A percentile compares a stretch with the other conserved stretches of the same genome.
Conservation (phyloP, 1,284 basidiomycete species). For the Polyporus tsugae region DNA sequence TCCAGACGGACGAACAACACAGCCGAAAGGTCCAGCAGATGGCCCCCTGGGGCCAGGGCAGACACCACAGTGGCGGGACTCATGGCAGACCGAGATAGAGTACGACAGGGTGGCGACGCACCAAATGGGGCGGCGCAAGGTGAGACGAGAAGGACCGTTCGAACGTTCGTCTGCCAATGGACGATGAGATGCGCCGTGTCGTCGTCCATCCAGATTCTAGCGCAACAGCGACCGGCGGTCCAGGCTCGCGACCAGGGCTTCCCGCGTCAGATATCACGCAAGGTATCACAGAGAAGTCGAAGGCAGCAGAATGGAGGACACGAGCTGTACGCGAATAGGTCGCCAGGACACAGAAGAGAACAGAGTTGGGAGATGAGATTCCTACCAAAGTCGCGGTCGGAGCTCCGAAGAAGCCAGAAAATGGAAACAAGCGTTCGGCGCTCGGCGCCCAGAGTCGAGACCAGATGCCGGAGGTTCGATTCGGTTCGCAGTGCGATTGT, state of each 20-base stretch:
- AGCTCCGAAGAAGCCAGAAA: conserved; percentile 4
- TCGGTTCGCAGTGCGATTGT: background rate
- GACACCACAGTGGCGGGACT: background rate
- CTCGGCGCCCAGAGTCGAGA: background rate
- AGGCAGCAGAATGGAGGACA: background rate
- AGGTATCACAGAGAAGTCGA: background rate
- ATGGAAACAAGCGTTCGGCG: background rate
- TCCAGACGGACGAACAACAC: no score
- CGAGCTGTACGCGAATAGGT: background rate
- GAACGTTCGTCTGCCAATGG: no score
- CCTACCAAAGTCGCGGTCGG: background rate
- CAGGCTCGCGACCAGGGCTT: background rate
- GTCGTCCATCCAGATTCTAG: no score
- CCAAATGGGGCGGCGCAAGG: background rate
- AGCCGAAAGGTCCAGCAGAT: no score
- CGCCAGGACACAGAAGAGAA: background rate
- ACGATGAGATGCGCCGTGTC: no score
- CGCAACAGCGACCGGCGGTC: background rate
- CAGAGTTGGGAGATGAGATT: background rate
- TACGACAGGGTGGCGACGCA: background rate
- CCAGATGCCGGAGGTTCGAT: background rate
- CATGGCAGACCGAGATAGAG: background rate
- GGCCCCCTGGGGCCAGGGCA: background rate
- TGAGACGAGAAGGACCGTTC: no score
- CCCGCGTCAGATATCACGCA: background rate